Base-by-base conservation (phyloP, 2,329 filamentous ascomycete species). In the Sphaerulina vaccinii region DNA sequence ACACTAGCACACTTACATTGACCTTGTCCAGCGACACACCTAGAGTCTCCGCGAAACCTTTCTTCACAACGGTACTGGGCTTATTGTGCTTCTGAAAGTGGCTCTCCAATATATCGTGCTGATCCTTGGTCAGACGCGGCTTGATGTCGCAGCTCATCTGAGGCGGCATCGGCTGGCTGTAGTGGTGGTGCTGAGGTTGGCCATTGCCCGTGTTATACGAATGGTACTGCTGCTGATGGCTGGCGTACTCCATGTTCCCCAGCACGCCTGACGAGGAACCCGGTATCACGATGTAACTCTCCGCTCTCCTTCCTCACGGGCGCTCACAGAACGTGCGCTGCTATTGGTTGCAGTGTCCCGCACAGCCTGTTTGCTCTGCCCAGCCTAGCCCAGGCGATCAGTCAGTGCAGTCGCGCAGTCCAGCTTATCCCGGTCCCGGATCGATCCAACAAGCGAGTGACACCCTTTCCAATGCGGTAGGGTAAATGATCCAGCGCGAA, bases 21-120 rank as follows among this genome's bases (percentile, higher is more conserved):
- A 79, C 75, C 68, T 79, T 79, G 65, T 79, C 76, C 51, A 79
- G 65, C 29, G 76, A 74, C 22, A 78, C 75, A 41, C 70, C 70
- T 22, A 79, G 67, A 16, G 64, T 62, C 53, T 75, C 71, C 36
- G 76, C 75, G 54, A 77, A 77, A 37, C 70, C 69, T 66, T 77
- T 78, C 65, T 79, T 79, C 35, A 71, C 73, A 62, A 65, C 71
- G 32, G 76, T 79, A 58, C 70, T 76, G 23, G 76, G 76, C 67
- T 79, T 79, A 56, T 69, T 66, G 63, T 78, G 73, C 54, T 70
- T 65, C 61, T 70, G 69, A 60, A 76, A 79, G 54, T 79, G 73
- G 32, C 66, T 64, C 64, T 79, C 76, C 57, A 79, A 71, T 46
- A 78, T 72, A 61, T 78, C 75, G 59, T 78, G 75, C 64, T 79